Evolutionary conservation across 1,284 basidiomycete genomes (phyloP).

Genomic region (Fomitopsis palustris): DNA sequence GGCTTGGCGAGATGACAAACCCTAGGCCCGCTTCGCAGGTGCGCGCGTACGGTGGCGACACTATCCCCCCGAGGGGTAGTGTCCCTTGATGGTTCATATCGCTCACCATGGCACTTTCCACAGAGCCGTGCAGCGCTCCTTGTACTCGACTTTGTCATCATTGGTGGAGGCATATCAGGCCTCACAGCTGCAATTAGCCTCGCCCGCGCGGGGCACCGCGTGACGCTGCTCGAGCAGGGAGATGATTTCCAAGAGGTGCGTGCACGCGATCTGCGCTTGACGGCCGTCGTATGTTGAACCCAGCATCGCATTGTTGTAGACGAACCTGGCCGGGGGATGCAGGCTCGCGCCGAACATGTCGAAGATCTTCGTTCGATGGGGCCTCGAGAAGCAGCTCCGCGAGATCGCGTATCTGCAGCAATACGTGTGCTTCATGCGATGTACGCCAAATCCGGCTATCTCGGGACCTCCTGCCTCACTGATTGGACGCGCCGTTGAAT

Average conservation of each 20-base stretch:
- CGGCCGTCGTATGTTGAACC: neutral
- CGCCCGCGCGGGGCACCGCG: slow-evolving; percentile 26
- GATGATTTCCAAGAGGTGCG: slow-evolving; percentile 17
- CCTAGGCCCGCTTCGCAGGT: neutral
- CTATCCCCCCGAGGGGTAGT: neutral
- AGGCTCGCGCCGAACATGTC: slow-evolving; percentile 27
- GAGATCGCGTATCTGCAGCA: slow-evolving; percentile 10
- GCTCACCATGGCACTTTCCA: no score
- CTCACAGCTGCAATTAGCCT: slow-evolving; percentile 28
- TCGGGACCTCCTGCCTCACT: neutral
- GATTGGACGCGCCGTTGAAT: neutral
- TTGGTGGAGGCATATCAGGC: slow-evolving; percentile 29
- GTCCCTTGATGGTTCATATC: no score
- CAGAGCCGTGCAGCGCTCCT: slow-evolving; percentile 12
- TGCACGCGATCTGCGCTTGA: neutral
- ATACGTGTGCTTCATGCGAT: slow-evolving; percentile 15
- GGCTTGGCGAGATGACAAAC: neutral
- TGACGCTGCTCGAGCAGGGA: slow-evolving; percentile 27
- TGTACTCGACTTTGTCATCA: slow-evolving; percentile 27
- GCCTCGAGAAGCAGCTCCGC: slow-evolving; percentile 22
- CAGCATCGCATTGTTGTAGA: neutral
- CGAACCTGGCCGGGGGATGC: slow-evolving; percentile 17
- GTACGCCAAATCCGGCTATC: slow-evolving; percentile 1
- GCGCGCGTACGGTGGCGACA: no score
- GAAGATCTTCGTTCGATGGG: slow-evolving; percentile 27